Base-by-base conservation (phyloP, 345 rosid genomes). In the Excoecaria cochinchinensis region DNA sequence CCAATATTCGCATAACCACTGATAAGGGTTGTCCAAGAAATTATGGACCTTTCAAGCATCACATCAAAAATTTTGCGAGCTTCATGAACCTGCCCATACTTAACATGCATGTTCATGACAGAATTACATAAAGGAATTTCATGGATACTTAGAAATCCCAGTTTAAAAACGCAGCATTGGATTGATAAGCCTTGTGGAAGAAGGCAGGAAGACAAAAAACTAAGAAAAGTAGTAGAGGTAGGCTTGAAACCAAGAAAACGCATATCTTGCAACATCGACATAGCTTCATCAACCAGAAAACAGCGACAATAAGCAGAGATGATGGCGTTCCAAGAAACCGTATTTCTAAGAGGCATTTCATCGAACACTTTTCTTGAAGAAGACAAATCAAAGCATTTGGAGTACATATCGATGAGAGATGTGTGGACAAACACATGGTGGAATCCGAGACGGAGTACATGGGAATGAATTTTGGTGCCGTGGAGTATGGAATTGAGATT, bases 11-110 rank as follows among this genome's bases (percentile, higher is more conserved):
- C 75, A 40, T 71, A 80, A 16, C 81, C 86, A 19, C 72, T 74
- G 21, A 80, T 67, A 21, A 83, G 13, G 16, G 72, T 74, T 38
- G 86, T 71, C 86, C 86, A 83, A 16, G 83, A 80, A 72, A 80
- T 9, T 39, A 77, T 19, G 1, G 83, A 80, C 69, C 25, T 68
- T 25, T 77, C 79, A 51, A 38, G 31, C 79, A 83, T 74, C 52
- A 56, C 22, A 69, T 77, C 74, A 31, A 83, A 73, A 31, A 80
- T 6, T 0, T 72, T 73, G 75, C 79, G 73, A 69, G 86, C 86
- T 51, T 69, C 73, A 57, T 17, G 60, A 53, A 77, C 55, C 51
- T 59, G 65, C 42, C 76, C 81, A 25, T 48, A 60, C 58, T 71
- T 83, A 6, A 78, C 63, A 66, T 77, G 72, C 82, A 80, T 68